phyloP scores from a whole-genome alignment of 352 stramenopile genomes.

The Globisporangium abappressorium region DNA sequence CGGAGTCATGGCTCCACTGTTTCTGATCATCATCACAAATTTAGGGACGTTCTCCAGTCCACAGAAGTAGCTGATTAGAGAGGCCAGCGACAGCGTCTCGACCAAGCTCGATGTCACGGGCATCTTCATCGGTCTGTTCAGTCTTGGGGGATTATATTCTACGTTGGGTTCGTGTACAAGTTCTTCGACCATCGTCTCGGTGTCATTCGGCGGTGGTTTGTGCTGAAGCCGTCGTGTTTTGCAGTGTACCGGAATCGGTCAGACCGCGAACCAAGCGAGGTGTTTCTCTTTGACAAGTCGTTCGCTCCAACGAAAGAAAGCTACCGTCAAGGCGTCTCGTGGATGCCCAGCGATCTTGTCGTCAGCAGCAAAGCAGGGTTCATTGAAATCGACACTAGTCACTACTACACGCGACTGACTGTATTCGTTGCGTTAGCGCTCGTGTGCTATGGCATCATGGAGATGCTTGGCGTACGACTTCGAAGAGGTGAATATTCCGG shows the following conservation, averaged over 20 bases:
- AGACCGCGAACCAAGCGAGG: conserved; percentile 77
- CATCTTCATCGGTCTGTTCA: conserved; percentile 56
- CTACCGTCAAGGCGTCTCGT: conserved; percentile 43
- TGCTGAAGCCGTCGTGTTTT: conserved; percentile 85
- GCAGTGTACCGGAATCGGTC: conserved; percentile 72
- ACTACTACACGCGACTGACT: conserved; percentile 34
- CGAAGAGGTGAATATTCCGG: conserved; percentile 34
- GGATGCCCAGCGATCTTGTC: too few species aligned
- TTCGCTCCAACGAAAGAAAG: conserved; percentile 79
- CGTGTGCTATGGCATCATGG: conserved; percentile 71
- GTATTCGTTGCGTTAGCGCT: conserved; percentile 55
- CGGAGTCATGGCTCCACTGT: too few species aligned
- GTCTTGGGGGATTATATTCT: conserved; percentile 57
- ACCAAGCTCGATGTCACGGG: conserved; percentile 42
- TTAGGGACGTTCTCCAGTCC: too few species aligned
- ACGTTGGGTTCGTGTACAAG: conserved; percentile 82
- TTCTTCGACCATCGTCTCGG: conserved; percentile 85
- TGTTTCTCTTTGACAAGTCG: conserved; percentile 87
- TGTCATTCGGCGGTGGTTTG: conserved; percentile 83
- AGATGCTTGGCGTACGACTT: conserved; percentile 62
- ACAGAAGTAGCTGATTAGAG: too few species aligned
- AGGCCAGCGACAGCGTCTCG: too few species aligned
- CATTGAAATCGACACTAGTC: too few species aligned
- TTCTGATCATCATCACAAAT: too few species aligned
- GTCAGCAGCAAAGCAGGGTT: too few species aligned